A percentile compares a stretch with the other conserved stretches of the same genome.
These are phyloP conservation scores for Paramecium tetraurelia DNA, from an alignment of 73 alveolate genomes.

Conservation along the genomic window DNA sequence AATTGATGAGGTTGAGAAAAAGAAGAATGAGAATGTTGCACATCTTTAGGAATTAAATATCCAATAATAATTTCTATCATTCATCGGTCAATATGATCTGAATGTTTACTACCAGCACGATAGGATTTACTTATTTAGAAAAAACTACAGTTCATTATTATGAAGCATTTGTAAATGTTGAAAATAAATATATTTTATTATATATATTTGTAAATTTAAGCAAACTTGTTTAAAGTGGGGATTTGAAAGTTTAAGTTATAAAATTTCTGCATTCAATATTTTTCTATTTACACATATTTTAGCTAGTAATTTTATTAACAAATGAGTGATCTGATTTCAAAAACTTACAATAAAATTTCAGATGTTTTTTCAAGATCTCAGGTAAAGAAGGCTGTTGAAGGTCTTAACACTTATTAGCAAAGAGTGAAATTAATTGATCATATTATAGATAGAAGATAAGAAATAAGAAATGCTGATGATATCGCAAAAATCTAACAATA, in stretches of 20 bases:
- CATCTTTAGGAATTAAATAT: not conserved
- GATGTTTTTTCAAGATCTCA: conserved; percentile 15
- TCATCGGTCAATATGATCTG: conserved; percentile 1
- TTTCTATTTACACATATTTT: not conserved
- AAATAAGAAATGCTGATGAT: conserved; percentile 9
- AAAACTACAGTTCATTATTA: not conserved
- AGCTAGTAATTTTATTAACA: not conserved
- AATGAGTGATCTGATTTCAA: not conserved
- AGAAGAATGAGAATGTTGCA: not conserved
- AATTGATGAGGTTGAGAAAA: not conserved
- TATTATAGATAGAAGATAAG: conserved; percentile 28
- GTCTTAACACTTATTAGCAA: not conserved
- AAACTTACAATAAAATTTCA: not conserved
- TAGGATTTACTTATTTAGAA: conserved; percentile 21
- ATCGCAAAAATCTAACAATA: conserved; percentile 8
- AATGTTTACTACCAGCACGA: not conserved
- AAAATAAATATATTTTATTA: not conserved
- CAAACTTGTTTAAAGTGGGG: too few relatives aligned
- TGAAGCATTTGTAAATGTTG: not conserved
- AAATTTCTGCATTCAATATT: not conserved
- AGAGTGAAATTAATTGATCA: conserved; percentile 16
- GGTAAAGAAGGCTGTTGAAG: conserved; percentile 34
- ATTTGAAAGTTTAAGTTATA: too few relatives aligned
- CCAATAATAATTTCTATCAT: not conserved
- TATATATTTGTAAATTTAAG: not conserved